Percentiles rank a stretch among this genome's conserved stretches.
These are phyloP conservation scores for Aspergillus niger DNA, from an alignment of 2,329 filamentous ascomycete species.

Conservation along the genomic window DNA sequence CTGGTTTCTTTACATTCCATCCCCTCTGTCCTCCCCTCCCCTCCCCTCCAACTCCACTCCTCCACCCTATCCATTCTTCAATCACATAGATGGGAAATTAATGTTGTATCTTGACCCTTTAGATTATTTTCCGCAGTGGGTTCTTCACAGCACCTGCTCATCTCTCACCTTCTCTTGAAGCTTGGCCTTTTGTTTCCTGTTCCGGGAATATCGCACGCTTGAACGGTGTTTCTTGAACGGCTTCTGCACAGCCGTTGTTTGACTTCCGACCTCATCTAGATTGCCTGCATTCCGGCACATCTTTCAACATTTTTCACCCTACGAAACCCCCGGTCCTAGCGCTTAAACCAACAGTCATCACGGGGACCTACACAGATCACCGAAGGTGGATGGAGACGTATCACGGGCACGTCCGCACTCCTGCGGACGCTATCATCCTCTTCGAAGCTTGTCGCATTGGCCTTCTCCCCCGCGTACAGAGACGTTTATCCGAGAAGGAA, in stretches of 20 bases:
- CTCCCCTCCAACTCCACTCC: conserved; percentile 16
- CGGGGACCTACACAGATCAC: conserved; percentile 23
- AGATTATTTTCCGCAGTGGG: background rate
- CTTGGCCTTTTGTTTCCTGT: conserved; percentile 7
- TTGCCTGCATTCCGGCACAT: background rate
- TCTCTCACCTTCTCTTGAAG: background rate
- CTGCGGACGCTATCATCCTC: conserved; percentile 94
- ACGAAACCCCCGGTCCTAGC: conserved; percentile 21
- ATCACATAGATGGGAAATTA: conserved; percentile 21
- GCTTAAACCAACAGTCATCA: conserved; percentile 23
- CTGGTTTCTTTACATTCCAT: conserved; percentile 17
- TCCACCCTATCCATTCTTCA: conserved; percentile 19
- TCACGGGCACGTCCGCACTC: conserved; percentile 91
- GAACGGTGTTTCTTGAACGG: background rate
- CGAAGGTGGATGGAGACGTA: conserved; percentile 83
- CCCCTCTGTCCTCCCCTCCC: conserved; percentile 1
- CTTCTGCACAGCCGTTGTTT: background rate
- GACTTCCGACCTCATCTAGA: background rate
- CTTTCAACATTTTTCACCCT: conserved; percentile 17
- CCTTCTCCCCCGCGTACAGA: conserved; percentile 85
- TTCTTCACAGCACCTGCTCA: background rate
- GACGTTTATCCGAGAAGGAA: conserved; percentile 93
- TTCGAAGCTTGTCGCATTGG: conserved; percentile 95
- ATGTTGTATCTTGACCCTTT: conserved; percentile 5
- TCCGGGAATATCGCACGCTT: conserved; percentile 12